Evolutionary conservation across 2,329 filamentous ascomycete genomes (phyloP), one percentile per base, ranked within the genome.

Genomic region (Phaeophleospora eucalypticola): DNA sequence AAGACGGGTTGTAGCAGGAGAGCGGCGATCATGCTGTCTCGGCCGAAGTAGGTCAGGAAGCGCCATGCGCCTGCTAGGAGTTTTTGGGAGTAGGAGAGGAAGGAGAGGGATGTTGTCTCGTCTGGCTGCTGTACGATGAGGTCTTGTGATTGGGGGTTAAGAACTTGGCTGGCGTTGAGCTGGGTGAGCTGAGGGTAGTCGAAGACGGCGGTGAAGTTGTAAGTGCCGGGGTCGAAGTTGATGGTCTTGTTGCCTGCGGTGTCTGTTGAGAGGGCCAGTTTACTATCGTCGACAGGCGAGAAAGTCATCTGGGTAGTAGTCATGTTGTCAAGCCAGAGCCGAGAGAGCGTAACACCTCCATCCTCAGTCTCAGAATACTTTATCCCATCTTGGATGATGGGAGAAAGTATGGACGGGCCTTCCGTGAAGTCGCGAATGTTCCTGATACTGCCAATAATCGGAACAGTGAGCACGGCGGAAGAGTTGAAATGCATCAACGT

Each of bases 31-130:
- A 84, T 81, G 50, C 75, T 81, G 57, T 86, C 81, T 9, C 81
- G 74, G 0, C 81, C 81, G 64, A 85, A 84, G 57, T 84, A 85
- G 0, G 81, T 84, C 36, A 85, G 62, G 54, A 84, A 85, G 1
- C 80, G 68, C 82, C 81, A 29, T 3, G 78, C 80, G 9, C 81
- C 81, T 1, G 82, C 81, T 2, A 83, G 68, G 0, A 85, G 68
- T 53, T 84, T 85, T 24, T 79, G 69, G 0, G 71, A 77, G 53
- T 84, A 85, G 0, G 82, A 84, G 3, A 85, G 66, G 62, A 85
- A 84, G 0, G 80, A 78, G 0, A 84, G 64, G 0, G 80, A 79
- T 0, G 69, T 70, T 1, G 74, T 71, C 43, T 79, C 70, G 33
- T 71, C 72, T 0, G 71, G 63, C 21, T 74, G 65, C 36, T 77